Base-by-base conservation (phyloP, 1,284 basidiomycete species). In the Fomes fomentarius region DNA sequence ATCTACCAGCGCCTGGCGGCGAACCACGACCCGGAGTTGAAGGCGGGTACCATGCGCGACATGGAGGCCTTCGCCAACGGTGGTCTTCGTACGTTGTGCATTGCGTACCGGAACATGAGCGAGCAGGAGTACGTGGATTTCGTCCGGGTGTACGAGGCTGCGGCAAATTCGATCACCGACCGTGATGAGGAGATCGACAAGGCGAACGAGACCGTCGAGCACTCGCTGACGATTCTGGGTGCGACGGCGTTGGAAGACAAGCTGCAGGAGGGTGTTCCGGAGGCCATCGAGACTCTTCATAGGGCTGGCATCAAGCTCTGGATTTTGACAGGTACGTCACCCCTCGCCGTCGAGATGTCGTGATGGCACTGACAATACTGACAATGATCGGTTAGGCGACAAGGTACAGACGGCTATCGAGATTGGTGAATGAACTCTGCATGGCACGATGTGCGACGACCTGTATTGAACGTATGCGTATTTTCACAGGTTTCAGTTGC, bases 391-490 rank as follows among this genome's bases (percentile, higher is more conserved):
- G 12, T 2, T 69, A 84, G 95, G 95, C 45, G 96, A 98, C 76
- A 98, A 98, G 74, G 81, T 98, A 1, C 96, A 98, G 73, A 98
- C 96, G 3, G 96, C 96, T 17, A 98, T 98, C 68, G 96, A 98
- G 71, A 98, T 98, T 56, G 89, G 85, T 74, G 67, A 53, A 47
- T 54, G 6, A 17, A 1, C 34, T 37, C 17, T 4, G 40, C 19
- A 11, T 12, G 44, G 21, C 31, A 25, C 19, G 19, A 43, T 10
- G 5, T 17, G 25, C 25, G 4, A 31, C 22, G 21, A n/a, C 26
- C 26, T 50, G 6, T 47, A 61, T 22, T 4, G 19, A 19, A 19
- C 12, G 19, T 21, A 6, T 12, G 34, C 9, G 35, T 21, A n/a
- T n/a, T 14, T 22, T 9, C 50, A 57, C 50, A 76, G 76, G 89